phyloP scores from a whole-genome alignment of 495 filamentous ascomycete genomes.

The Sabuloglossum arenarium region DNA sequence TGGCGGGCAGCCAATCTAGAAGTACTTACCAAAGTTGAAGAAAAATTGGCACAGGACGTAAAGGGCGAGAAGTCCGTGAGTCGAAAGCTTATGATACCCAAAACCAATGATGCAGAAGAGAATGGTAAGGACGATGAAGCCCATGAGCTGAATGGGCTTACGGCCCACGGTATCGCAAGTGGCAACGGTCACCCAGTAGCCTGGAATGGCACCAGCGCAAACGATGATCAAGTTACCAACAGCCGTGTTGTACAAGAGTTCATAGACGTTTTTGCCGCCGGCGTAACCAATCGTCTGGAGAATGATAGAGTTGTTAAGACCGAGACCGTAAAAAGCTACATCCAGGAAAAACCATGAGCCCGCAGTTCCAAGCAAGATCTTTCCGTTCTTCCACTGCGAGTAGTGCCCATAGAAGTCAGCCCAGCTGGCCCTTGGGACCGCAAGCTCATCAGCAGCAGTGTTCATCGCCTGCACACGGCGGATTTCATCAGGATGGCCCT shows the following conservation, averaged over 20 bases:
- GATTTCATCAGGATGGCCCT: slow-evolving; percentile 43
- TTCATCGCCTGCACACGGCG: slow-evolving; percentile 27
- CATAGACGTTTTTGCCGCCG: slow-evolving; percentile 32
- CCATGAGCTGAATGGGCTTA: slow-evolving; percentile 57
- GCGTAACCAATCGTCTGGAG: slow-evolving; percentile 47
- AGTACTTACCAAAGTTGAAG: slow-evolving; percentile 17
- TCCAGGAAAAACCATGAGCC: slow-evolving; percentile 66
- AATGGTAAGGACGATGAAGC: slow-evolving; percentile 52
- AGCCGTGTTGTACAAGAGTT: slow-evolving; percentile 45
- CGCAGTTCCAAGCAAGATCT: slow-evolving; percentile 53
- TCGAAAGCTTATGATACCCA: slow-evolving; percentile 33
- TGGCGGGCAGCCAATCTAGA: not conserved
- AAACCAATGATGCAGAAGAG: slow-evolving; percentile 63
- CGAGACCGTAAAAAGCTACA: slow-evolving; percentile 61
- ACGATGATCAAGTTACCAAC: slow-evolving; percentile 57
- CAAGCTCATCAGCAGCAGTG: slow-evolving; percentile 24
- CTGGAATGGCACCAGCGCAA: slow-evolving; percentile 53
- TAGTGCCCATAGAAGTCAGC: slow-evolving; percentile 44
- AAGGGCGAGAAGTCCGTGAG: slow-evolving; percentile 11
- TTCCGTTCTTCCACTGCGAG: slow-evolving; percentile 41
- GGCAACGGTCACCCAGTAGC: slow-evolving; percentile 56
- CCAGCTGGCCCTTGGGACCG: slow-evolving; percentile 41
- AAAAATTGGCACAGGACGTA: slow-evolving; percentile 18
- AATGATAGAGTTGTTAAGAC: slow-evolving; percentile 53
- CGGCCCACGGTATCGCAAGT: slow-evolving; percentile 53